Base-by-base conservation (phyloP, 805 yeast genomes). In the Barnettozyma vustinii region DNA sequence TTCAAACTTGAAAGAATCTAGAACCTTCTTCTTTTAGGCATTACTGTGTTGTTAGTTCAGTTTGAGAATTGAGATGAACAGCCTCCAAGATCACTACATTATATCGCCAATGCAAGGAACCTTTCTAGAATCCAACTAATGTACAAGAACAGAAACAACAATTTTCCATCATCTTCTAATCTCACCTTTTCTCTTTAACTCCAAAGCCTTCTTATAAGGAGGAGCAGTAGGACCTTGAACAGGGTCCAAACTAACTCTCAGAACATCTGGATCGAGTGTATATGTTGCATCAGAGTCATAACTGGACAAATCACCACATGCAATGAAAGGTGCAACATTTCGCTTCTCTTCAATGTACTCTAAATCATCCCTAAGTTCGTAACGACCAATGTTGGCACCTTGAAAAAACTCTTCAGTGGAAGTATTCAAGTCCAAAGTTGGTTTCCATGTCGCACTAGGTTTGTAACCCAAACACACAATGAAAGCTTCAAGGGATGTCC, bases 231-330 rank as follows among this genome's bases (percentile, higher is more conserved):
- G 99, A 65, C 81, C 74, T 61, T 94, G 98, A 10, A 94, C 96
- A 0, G 99, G 99, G 56, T 89, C 95, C 52, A 94, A 68, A 50
- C 89, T 83, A 2, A 64, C 51, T 15, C 66, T 56, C 27, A 62
- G 56, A 7, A 68, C 65, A 59, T 66, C 61, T 4, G 59, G 50
- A 16, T 66, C 69, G 30, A 61, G 45, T 6, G 80, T 68, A 63
- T 94, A 94, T 0, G 98, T 92, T 0, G 99, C 99, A 68, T 94
- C 99, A 0, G 97, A 87, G 65, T 94, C 99, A 46, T 84, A 86
- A 56, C 86, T 86, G 40, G 81, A 75, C 49, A 94, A 73, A 60
- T 90, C 97, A 37, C 99, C 99, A 68, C 99, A 94, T 0, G 98
- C 96, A 51, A 94, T 72, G 59, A 92, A 92, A n/a, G 90, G 89